phyloP scores from a whole-genome alignment of 1,139 yeast genomes.

The Suhomyces panamericanus region DNA sequence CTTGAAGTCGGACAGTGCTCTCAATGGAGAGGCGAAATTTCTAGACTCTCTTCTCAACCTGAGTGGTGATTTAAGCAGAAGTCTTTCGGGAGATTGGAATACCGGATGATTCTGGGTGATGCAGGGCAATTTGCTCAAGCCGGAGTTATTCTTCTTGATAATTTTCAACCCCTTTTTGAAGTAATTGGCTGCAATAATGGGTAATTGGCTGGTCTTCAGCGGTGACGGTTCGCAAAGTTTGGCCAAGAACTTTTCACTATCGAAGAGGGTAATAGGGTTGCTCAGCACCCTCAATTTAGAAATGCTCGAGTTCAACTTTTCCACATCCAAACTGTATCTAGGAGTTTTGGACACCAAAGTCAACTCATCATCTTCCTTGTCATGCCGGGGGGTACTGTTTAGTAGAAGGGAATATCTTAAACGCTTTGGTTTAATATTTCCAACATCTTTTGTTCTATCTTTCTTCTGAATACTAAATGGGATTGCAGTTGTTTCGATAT shows the following conservation, averaged over 20 bases:
- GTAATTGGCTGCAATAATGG: conserved; percentile 29
- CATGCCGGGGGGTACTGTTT: conserved; percentile 12
- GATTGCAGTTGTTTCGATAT: conserved; percentile 29
- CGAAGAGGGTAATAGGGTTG: conserved; percentile 1
- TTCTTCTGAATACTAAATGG: conserved; percentile 39
- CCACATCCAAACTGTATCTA: conserved; percentile 10
- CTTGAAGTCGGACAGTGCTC: conserved; percentile 8
- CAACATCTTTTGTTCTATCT: conserved; percentile 31
- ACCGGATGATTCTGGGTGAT: conserved; percentile 36
- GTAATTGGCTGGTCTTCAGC: conserved; percentile 24
- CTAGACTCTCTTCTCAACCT: conserved; percentile 1
- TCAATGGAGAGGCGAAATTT: conserved; percentile 8
- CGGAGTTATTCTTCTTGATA: conserved; percentile 22
- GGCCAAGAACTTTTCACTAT: conserved; percentile 5
- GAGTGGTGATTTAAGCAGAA: conserved; percentile 4
- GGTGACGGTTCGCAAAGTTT: conserved; percentile 4
- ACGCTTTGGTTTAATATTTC: conserved; percentile 6
- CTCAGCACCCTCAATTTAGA: conserved; percentile 8
- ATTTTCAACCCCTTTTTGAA: conserved; percentile 24
- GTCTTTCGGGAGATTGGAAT: conserved; percentile 29
- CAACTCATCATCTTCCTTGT: conserved; percentile 24
- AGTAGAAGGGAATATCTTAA: conserved; percentile 6
- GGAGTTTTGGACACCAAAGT: conserved; percentile 24
- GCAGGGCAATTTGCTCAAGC: conserved; percentile 28
- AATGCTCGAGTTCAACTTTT: conserved; percentile 8